These are phyloP conservation scores for Earliella scabrosa DNA, from an alignment of 1,284 basidiomycete species.

Conservation along the genomic window DNA sequence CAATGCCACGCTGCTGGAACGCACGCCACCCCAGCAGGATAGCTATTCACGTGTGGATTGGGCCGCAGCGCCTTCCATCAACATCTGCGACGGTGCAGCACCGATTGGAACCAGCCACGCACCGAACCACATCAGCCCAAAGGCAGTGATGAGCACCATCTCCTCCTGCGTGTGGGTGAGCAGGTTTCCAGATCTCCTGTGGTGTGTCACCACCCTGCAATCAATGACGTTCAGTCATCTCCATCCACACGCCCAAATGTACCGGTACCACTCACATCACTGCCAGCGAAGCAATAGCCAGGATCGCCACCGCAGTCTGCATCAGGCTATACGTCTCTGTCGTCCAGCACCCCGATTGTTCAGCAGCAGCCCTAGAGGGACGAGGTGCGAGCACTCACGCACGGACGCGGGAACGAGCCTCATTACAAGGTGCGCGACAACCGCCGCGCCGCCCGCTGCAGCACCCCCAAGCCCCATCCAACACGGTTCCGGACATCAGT, in stretches of 20 bases:
- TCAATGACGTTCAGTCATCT: conserved; percentile 15
- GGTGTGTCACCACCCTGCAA: conserved; percentile 64
- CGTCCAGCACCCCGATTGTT: neutral
- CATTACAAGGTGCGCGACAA: conserved; percentile 24
- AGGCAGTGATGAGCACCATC: conserved; percentile 65
- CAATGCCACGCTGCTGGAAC: conserved; percentile 21
- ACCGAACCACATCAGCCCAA: conserved; percentile 79
- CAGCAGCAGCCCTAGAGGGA: neutral
- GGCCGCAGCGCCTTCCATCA: too few relatives aligned
- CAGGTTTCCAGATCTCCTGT: conserved; percentile 56
- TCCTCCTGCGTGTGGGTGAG: conserved; percentile 74
- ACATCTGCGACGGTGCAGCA: too few relatives aligned
- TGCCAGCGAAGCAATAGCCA: conserved; percentile 64
- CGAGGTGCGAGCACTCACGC: conserved; percentile 17
- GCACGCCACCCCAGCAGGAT: conserved; percentile 38
- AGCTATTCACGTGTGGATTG: too few relatives aligned
- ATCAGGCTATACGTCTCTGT: conserved; percentile 70
- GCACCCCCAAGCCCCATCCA: neutral
- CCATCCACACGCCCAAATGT: neutral
- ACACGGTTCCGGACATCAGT: neutral
- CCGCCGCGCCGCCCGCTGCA: conserved; percentile 18
- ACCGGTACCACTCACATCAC: conserved; percentile 54
- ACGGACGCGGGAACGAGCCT: conserved; percentile 25
- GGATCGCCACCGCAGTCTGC: conserved; percentile 71
- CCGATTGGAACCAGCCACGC: too few relatives aligned